Conservation (phyloP, 2,329 filamentous ascomycete genomes). For the Pyricularia pennisetigena region DNA sequence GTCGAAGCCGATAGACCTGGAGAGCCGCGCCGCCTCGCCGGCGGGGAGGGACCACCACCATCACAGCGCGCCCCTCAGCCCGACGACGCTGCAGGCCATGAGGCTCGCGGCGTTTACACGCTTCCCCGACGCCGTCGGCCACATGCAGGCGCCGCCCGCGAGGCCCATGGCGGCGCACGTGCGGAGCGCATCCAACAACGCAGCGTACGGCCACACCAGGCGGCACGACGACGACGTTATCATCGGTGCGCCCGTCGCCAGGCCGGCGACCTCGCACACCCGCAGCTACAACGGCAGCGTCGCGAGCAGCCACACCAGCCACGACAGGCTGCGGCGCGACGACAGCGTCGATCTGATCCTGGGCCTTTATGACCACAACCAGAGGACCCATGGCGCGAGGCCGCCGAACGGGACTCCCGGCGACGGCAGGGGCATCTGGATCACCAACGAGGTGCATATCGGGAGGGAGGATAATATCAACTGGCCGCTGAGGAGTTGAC, state of each 20-base stretch:
- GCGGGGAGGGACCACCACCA: neutral
- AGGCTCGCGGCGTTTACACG: neutral
- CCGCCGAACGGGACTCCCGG: constrained; percentile 3
- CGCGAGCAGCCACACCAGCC: neutral
- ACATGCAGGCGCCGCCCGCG: constrained; percentile 1
- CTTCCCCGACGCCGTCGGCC: constrained; percentile 1
- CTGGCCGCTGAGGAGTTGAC: constrained; percentile 14
- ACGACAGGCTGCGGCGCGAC: constrained; percentile 9
- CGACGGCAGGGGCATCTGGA: constrained; percentile 16
- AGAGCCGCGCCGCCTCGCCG: constrained; percentile 9
- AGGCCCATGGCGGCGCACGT: neutral
- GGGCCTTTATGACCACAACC: constrained; percentile 15
- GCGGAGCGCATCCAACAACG: constrained; percentile 2
- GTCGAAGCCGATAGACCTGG: constrained; percentile 5
- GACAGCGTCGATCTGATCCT: constrained; percentile 23
- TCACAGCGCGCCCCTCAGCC: constrained; percentile 1
- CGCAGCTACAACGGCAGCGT: constrained; percentile 4
- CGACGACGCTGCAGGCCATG: constrained; percentile 7
- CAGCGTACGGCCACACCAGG: neutral
- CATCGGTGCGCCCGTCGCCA: constrained; percentile 6
- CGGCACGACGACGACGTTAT: neutral
- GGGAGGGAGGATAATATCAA: constrained; percentile 13
- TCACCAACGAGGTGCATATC: constrained; percentile 18
- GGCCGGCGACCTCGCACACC: constrained; percentile 13
- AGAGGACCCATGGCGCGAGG: constrained; percentile 5